Base-by-base conservation (phyloP, 2,329 filamentous ascomycete genomes). In the Pseudogymnoascus verrucosus region DNA sequence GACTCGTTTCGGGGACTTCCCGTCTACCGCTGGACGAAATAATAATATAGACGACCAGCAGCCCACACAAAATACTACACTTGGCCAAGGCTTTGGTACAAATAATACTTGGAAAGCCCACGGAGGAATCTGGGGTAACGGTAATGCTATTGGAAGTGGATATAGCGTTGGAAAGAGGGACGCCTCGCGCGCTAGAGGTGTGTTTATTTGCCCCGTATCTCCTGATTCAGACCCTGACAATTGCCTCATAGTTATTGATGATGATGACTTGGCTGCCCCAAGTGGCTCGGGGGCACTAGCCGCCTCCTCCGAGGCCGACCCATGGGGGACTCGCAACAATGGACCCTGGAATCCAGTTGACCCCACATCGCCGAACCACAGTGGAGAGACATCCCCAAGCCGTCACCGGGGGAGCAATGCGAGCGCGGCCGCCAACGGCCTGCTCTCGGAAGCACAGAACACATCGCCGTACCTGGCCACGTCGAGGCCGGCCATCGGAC, bases 231-330 rank as follows among this genome's bases (percentile, higher is more conserved):
- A 65, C 66, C 68, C 71, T 74, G 64, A 72, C 66, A 40, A 42
- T 21, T 21, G 61, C 37, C 44, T 62, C 65, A 63, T 66, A 75
- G 75, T 74, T 64, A 74, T 73, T 19, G 76, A 76, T 37, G 77
- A 79, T 54, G 67, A 73, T 23, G 77, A 77, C 31, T 69, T 74
- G 40, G 82, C 84, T 68, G 80, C 78, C 63, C 84, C 87, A 70
- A 86, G 85, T 3, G 89, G 89, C 60, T 90, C 89, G 5, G 82
- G 86, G 65, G 89, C 88, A 64, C 78, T 92, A 40, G 80, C 89
- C 65, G 81, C 84, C 51, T 84, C 86, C 44, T 89, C 89, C 8
- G 87, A 91, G 70, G 83, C 84, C 16, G 87, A 90, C 68, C 78
- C 80, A 57, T 90, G 87, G 85, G 74, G 70, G 65, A 76, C 75